Conservation (phyloP, 352 stramenopile genomes). For the Phytophthora pluvialis region DNA sequence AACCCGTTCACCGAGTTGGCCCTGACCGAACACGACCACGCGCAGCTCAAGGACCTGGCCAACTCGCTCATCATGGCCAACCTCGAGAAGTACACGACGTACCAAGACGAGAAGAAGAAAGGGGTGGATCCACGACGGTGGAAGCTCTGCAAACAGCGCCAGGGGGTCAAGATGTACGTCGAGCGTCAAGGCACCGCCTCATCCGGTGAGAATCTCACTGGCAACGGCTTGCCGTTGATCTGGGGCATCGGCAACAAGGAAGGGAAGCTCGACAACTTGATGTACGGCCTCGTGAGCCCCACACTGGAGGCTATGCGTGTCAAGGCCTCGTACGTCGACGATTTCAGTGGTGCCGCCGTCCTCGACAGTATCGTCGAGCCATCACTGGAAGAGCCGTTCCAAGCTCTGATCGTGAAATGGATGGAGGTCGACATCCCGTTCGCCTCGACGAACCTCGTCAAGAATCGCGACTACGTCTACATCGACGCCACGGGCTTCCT, state of each 20-base stretch:
- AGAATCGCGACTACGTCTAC: conserved; percentile 47
- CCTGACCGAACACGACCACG: conserved; percentile 27
- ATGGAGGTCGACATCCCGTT: conserved; percentile 56
- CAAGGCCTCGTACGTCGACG: conserved; percentile 51
- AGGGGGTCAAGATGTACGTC: conserved; percentile 46
- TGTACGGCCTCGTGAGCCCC: conserved; percentile 54
- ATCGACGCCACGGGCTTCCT: conserved; percentile 39
- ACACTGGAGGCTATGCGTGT: conserved; percentile 59
- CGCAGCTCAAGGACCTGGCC: conserved; percentile 31
- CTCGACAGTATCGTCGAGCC: conserved; percentile 61
- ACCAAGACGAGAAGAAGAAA: conserved; percentile 30
- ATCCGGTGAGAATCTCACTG: conserved; percentile 24
- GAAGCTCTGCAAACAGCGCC: conserved; percentile 50
- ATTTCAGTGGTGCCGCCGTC: conserved; percentile 56
- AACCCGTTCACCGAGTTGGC: conserved; percentile 35
- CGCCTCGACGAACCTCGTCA: conserved; percentile 42
- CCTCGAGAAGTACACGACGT: conserved; percentile 34
- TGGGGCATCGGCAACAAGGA: conserved; percentile 42
- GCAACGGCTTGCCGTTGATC: conserved; percentile 40
- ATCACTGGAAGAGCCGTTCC: conserved; percentile 45
- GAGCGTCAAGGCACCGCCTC: conserved; percentile 21
- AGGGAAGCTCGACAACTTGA: conserved; percentile 51
- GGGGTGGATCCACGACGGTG: conserved; percentile 37
- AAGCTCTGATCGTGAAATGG: conserved; percentile 43
- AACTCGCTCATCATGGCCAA: conserved; percentile 33